Percentiles rank a stretch among this genome's conserved stretches.
Conservation (phyloP, 2,329 filamentous ascomycete genomes). For the Aspergillus thermomutatus region DNA sequence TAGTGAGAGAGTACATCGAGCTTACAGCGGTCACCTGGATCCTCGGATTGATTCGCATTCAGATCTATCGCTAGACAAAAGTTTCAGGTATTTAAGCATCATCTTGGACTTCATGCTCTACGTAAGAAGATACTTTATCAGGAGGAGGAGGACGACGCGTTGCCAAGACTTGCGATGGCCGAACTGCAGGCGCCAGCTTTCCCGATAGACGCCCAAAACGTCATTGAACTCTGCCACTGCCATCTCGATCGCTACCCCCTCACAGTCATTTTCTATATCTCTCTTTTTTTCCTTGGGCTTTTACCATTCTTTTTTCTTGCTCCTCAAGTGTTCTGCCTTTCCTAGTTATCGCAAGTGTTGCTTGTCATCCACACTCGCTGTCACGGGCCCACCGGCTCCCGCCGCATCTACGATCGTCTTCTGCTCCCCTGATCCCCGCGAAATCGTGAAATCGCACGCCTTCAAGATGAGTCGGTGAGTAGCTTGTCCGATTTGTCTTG, state of each 20-base stretch:
- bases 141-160: slow-evolving; percentile 18
- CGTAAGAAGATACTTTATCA: neutral
- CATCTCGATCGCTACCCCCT: slow-evolving; percentile 6
- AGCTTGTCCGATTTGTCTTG: neutral
- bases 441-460: slow-evolving; percentile 41
- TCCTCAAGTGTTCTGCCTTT: neutral
- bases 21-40: neutral
- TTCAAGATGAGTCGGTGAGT: slow-evolving; percentile 61
- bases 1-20: too few species aligned
- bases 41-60: neutral
- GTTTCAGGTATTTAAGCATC: neutral
- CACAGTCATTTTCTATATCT: slow-evolving; percentile 12
- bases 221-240: slow-evolving; percentile 21
- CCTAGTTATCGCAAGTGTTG: neutral
- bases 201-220: slow-evolving; percentile 23
- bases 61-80: neutral
- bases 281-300: slow-evolving; percentile 5
- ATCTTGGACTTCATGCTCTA: neutral
- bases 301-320: neutral
- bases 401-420: slow-evolving; percentile 6
- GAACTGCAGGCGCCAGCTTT: slow-evolving; percentile 32
- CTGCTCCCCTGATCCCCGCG: slow-evolving; percentile 20
- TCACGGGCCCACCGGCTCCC: neutral
- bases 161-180: slow-evolving; percentile 26
- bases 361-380: neutral